Conservation (phyloP, 2,329 filamentous ascomycete genomes). For the Lecanicillium sp. region DNA sequence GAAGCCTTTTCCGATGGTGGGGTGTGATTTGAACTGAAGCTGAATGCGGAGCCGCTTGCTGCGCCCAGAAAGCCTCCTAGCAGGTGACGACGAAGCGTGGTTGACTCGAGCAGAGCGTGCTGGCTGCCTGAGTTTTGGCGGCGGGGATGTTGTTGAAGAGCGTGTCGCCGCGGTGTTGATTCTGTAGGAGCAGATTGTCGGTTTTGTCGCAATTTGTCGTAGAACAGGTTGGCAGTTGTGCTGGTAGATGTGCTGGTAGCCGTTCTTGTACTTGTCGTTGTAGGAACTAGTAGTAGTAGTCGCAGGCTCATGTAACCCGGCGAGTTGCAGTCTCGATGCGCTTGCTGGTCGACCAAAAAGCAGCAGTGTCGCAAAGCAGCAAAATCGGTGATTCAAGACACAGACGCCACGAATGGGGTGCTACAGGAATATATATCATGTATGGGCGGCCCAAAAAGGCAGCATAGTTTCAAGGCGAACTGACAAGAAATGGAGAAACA, state of each 20-base stretch:
- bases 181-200: no score
- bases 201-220: no score
- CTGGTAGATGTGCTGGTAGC: no score
- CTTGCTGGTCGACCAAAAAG: neutral
- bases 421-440: constrained; percentile 12
- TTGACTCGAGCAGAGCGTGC: neutral
- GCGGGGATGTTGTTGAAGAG: neutral
- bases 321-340: neutral
- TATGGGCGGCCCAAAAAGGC: constrained; percentile 5
- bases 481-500: constrained; percentile 13
- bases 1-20: constrained; percentile 9
- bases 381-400: constrained; percentile 8
- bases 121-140: constrained; percentile 1
- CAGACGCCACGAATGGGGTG: constrained; percentile 10
- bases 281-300: no score
- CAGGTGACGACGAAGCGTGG: neutral
- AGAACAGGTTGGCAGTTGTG: no score
- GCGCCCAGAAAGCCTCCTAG: neutral
- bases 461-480: constrained; percentile 6
- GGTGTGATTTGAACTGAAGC: neutral
- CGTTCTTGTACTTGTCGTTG: no score
- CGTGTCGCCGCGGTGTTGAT: no score
- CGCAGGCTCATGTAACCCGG: neutral
- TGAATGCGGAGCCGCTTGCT: constrained; percentile 7
- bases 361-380: neutral